Evolutionary conservation across 2,329 filamentous ascomycete genomes (phyloP).

Genomic region (Hymenoscyphus scutula): DNA sequence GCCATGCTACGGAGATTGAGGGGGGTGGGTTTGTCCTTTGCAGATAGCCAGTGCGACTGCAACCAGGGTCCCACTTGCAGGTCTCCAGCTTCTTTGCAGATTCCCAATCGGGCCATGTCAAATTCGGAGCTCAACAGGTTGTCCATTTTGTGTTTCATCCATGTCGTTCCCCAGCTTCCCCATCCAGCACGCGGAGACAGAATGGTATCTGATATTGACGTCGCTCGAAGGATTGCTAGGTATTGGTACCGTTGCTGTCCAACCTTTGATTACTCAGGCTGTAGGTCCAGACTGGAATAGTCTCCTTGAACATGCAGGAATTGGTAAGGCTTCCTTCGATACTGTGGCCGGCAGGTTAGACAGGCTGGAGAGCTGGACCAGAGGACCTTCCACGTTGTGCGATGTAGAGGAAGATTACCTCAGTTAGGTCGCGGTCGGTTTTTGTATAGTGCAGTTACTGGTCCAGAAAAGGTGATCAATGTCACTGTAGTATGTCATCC

Average conservation of each 20-base stretch:
- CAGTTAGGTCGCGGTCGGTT: neutral
- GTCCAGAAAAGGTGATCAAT: neutral
- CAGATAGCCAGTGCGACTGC: neutral
- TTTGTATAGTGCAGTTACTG: neutral
- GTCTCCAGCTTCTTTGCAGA: neutral
- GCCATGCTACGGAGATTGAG: neutral
- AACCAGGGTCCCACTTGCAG: neutral
- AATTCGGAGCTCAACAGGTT: neutral
- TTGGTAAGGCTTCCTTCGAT: neutral
- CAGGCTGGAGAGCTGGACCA: neutral
- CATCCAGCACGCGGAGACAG: conserved; percentile 1
- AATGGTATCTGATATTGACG: neutral
- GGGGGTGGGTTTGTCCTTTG: neutral
- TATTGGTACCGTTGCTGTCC: neutral
- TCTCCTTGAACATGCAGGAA: neutral
- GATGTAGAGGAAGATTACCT: neutral
- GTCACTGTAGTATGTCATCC: neutral
- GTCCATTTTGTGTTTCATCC: neutral
- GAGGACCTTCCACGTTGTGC: neutral
- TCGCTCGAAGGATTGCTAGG: neutral
- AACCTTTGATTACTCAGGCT: neutral
- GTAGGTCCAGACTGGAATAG: neutral
- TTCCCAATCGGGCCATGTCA: conserved; percentile 1
- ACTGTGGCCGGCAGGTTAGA: neutral
- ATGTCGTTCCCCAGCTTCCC: conserved; percentile 7